Conservation (phyloP, 148 eudicot species). For the Diospyros lotus region DNA sequence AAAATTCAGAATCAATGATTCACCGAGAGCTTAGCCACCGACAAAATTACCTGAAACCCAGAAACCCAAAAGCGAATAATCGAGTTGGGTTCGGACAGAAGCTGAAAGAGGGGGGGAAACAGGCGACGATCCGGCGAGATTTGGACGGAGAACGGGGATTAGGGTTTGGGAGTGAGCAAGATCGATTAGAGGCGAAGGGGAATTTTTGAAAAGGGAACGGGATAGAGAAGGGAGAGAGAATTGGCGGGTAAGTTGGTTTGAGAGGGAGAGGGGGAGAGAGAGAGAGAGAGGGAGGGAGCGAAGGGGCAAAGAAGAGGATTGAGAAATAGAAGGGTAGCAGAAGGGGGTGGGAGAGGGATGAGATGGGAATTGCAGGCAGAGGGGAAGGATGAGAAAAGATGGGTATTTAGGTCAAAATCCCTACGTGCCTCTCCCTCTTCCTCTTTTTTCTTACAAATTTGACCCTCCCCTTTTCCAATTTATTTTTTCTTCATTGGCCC, state of each 20-base stretch:
- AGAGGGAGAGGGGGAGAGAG: conserved; percentile 14
- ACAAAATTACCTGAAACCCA: conserved; percentile 2
- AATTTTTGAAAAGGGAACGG: conserved; percentile 26
- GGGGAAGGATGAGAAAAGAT: conserved; percentile 15
- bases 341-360: conserved; percentile 25
- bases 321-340: conserved; percentile 5
- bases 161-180: neutral
- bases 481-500: neutral
- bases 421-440: neutral
- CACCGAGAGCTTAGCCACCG: neutral
- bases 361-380: conserved; percentile 52
- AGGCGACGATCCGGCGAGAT: conserved; percentile 3
- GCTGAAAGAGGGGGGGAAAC: neutral
- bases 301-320: conserved; percentile 26
- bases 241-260: conserved; percentile 47
- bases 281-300: conserved; percentile 13
- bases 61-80: neutral
- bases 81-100: neutral
- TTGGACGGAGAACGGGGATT: neutral
- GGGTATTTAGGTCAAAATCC: conserved; percentile 37
- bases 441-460: conserved; percentile 33
- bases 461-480: conserved; percentile 19
- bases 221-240: conserved; percentile 26
- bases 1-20: neutral
- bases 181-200: conserved; percentile 10